Conservation (phyloP, 331 rosid genomes). For the Cucumis variabilis region DNA sequence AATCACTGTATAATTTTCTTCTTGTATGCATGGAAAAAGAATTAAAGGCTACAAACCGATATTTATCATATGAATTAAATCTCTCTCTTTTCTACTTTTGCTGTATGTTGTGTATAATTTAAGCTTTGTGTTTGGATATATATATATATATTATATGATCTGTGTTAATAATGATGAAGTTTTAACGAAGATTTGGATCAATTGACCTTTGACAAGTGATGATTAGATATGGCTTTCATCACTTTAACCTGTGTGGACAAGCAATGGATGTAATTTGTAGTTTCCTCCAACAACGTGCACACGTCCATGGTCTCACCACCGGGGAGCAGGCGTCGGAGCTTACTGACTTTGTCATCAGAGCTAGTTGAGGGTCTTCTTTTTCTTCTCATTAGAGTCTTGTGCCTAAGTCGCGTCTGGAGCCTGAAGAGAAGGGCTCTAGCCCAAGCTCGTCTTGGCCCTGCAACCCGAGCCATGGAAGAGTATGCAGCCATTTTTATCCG, state of each 20-base stretch:
- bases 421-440: slow-evolving; percentile 50
- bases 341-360: slow-evolving; percentile 8
- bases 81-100: background rate
- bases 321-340: slow-evolving; percentile 46
- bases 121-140: background rate
- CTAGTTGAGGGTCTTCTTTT: background rate
- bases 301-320: slow-evolving; percentile 49
- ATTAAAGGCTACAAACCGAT: background rate
- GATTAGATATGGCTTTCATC: slow-evolving; percentile 46
- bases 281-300: slow-evolving; percentile 53
- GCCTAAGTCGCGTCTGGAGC: slow-evolving; percentile 11
- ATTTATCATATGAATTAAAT: background rate
- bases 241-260: slow-evolving; percentile 51
- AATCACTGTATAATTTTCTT: background rate
- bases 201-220: slow-evolving; percentile 28
- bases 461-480: slow-evolving; percentile 51
- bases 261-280: slow-evolving; percentile 46
- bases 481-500: slow-evolving; percentile 48
- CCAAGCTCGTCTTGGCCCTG: slow-evolving; percentile 51
- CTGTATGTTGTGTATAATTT: slow-evolving; percentile 7
- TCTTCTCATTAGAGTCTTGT: background rate
- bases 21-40: background rate
- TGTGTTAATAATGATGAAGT: background rate
- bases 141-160: background rate
- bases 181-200: background rate